phyloP scores from a whole-genome alignment of 352 stramenopile genomes.

The Globisporangium iwayamae region DNA sequence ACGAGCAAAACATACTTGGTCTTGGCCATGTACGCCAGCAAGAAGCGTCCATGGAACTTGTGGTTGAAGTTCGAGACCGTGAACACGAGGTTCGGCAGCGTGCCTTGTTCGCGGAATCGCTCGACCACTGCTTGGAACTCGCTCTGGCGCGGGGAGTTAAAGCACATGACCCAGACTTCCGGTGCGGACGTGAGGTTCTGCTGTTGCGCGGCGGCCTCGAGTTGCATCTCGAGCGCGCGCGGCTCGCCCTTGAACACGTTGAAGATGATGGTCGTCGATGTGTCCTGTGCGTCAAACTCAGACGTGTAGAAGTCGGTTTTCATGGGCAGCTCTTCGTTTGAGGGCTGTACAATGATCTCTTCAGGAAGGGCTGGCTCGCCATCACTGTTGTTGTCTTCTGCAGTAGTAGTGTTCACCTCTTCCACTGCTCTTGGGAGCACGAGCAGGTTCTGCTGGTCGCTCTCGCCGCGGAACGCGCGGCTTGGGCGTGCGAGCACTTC shows the following conservation, averaged over 20 bases:
- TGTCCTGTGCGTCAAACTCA: slow-evolving; percentile 24
- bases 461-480: background rate
- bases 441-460: slow-evolving; percentile 8
- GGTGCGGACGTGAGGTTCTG: slow-evolving; percentile 29
- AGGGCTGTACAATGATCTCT: slow-evolving; percentile 1
- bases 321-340: slow-evolving; percentile 30
- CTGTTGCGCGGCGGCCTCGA: slow-evolving; percentile 32
- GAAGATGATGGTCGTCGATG: slow-evolving; percentile 72
- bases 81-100: slow-evolving; percentile 28
- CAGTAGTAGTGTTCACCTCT: background rate
- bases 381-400: background rate
- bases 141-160: slow-evolving; percentile 39
- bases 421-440: slow-evolving; percentile 2
- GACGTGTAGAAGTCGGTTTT: slow-evolving; percentile 45
- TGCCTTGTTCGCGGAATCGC: slow-evolving; percentile 21
- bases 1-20: slow-evolving; percentile 53
- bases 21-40: slow-evolving; percentile 49
- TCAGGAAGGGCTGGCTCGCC: background rate
- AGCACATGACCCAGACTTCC: slow-evolving; percentile 66
- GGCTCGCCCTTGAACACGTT: slow-evolving; percentile 60
- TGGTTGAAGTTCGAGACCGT: slow-evolving; percentile 47
- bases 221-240: slow-evolving; percentile 39
- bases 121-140: slow-evolving; percentile 41
- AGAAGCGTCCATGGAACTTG: slow-evolving; percentile 51
- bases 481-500: background rate